phyloP scores from a whole-genome alignment of 139 green algal genomes.

The Yamagishiella unicocca region DNA sequence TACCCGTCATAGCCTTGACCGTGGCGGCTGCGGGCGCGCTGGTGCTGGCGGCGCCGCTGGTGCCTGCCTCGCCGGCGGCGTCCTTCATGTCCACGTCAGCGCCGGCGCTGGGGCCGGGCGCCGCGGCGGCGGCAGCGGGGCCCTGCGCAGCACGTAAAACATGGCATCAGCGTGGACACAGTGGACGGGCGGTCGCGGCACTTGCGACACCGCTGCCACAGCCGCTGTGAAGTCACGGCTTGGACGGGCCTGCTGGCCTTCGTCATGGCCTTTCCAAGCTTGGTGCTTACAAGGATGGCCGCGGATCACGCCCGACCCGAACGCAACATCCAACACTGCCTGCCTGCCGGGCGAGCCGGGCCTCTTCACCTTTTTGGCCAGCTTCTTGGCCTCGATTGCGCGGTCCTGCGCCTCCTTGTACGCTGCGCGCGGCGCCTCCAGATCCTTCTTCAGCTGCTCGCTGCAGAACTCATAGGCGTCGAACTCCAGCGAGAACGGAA shows the following conservation, averaged over 20 bases:
- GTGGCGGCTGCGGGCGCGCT: neutral
- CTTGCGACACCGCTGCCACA: too few species aligned
- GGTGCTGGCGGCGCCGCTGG: neutral
- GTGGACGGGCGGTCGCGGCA: too few species aligned
- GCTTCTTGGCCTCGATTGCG: conserved; percentile 51
- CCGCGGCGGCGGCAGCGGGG: neutral
- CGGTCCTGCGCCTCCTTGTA: conserved; percentile 62
- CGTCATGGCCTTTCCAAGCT: too few species aligned
- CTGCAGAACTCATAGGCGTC: conserved; percentile 97
- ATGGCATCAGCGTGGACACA: too few species aligned
- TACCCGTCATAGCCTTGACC: conserved; percentile 49
- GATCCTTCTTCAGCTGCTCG: conserved; percentile 82
- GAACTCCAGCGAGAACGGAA: conserved; percentile 89
- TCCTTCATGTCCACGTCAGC: conserved; percentile 78
- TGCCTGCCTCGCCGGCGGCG: conserved; percentile 50
- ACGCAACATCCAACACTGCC: neutral
- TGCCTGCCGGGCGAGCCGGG: neutral
- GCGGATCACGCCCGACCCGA: too few species aligned
- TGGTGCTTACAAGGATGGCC: too few species aligned
- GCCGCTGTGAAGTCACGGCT: too few species aligned
- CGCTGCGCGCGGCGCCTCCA: conserved; percentile 81
- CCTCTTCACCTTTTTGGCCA: conserved; percentile 55
- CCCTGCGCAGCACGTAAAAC: conserved; percentile 35
- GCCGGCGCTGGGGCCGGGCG: conserved; percentile 8
- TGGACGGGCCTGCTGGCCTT: too few species aligned